Conservation (phyloP, 225 moss, liverwort and hornwort genomes). For the Straminergon stramineum region DNA sequence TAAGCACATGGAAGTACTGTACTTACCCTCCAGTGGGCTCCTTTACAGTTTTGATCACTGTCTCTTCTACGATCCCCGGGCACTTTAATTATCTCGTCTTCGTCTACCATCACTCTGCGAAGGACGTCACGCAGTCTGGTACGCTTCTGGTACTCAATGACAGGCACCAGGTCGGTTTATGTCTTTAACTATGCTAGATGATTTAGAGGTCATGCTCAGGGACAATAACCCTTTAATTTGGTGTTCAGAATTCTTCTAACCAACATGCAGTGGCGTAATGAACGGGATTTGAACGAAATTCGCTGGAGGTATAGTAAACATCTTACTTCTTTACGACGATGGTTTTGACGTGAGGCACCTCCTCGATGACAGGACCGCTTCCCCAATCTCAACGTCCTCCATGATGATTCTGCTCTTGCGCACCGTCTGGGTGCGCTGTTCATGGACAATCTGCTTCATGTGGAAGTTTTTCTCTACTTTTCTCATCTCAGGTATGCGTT, state of each 20-base stretch:
- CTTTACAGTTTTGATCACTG: neutral
- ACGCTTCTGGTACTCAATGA: slow-evolving; percentile 4
- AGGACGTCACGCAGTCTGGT: neutral
- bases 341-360: neutral
- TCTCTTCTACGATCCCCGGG: neutral
- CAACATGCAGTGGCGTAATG: neutral
- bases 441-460: slow-evolving; percentile 5
- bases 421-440: neutral
- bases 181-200: neutral
- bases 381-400: neutral
- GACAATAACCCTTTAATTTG: neutral
- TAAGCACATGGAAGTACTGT: neutral
- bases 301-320: neutral
- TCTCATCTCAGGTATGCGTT: slow-evolving; percentile 17
- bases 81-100: neutral
- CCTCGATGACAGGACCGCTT: neutral
- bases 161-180: neutral
- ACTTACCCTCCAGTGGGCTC: neutral
- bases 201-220: neutral
- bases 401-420: neutral
- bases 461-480: slow-evolving; percentile 5
- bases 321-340: neutral
- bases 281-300: neutral
- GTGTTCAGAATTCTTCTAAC: neutral
- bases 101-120: neutral